Conservation (phyloP, 306 rosid species). For the Vachellia collinsii region DNA sequence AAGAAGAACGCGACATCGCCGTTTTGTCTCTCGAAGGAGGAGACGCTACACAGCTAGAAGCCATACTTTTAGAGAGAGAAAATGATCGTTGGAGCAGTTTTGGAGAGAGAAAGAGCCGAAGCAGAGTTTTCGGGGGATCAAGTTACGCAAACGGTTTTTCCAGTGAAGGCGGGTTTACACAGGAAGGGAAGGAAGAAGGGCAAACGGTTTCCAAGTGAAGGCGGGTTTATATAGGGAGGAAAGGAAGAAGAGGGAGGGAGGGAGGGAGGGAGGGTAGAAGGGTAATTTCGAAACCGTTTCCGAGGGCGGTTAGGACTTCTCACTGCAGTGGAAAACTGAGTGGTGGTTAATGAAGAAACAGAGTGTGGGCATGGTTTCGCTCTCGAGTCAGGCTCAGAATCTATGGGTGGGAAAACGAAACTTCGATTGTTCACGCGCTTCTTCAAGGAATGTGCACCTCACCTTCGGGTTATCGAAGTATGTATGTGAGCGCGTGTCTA, state of each 20-base stretch:
- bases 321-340: neutral
- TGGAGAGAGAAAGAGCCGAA: constrained; percentile 6
- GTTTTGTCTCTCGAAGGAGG: constrained; percentile 43
- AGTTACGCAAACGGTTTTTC: constrained; percentile 8
- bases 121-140: neutral
- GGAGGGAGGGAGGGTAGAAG: neutral
- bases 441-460: neutral
- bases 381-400: neutral
- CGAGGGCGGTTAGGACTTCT: neutral
- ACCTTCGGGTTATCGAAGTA: neutral
- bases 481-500: neutral
- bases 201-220: no score
- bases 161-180: no score
- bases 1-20: constrained; percentile 21
- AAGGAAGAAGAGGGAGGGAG: neutral
- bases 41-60: constrained; percentile 9
- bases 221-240: no score
- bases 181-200: no score
- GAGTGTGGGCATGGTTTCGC: neutral
- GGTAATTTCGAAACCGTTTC: neutral
- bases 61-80: constrained; percentile 14
- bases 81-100: no score
- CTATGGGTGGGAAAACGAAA: constrained; percentile 17
- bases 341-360: neutral
- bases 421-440: neutral